Conservation (phyloP, 148 eudicot species). For the Rhododendron ferrugineum region DNA sequence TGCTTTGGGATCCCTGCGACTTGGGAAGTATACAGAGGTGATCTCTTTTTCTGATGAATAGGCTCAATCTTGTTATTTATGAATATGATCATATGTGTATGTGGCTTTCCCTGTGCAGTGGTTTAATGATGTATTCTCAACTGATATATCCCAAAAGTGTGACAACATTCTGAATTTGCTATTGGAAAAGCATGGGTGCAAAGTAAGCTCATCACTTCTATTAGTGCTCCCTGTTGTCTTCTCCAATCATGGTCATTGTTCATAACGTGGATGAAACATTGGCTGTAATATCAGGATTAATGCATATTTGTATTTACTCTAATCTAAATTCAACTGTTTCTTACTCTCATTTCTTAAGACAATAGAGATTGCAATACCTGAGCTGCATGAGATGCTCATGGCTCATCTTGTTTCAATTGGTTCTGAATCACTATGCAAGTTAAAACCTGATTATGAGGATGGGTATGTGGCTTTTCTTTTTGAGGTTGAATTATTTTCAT, state of each 20-base stretch:
- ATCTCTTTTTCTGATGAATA: neutral
- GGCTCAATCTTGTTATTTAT: neutral
- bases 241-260: neutral
- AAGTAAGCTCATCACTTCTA: slow-evolving; percentile 33
- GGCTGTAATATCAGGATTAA: neutral
- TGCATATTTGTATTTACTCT: neutral
- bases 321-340: slow-evolving; percentile 9
- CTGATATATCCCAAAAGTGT: slow-evolving; percentile 78
- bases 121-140: slow-evolving; percentile 91
- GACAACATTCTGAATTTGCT: slow-evolving; percentile 61
- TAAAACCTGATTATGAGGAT: slow-evolving; percentile 66
- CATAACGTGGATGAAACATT: neutral
- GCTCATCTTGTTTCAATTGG: slow-evolving; percentile 95
- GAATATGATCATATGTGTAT: slow-evolving; percentile 1
- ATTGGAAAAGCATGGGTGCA: slow-evolving; percentile 60
- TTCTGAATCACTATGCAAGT: slow-evolving; percentile 57
- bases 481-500: neutral
- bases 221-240: neutral
- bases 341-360: slow-evolving; percentile 34
- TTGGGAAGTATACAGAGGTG: slow-evolving; percentile 95
- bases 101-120: slow-evolving; percentile 51
- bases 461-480: slow-evolving; percentile 46
- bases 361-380: slow-evolving; percentile 79
- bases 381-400: slow-evolving; percentile 72
- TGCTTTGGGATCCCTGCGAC: slow-evolving; percentile 47